These are phyloP conservation scores for Thelonectria blattea DNA, from an alignment of 2,329 filamentous ascomycete genomes.

Conservation along the genomic window DNA sequence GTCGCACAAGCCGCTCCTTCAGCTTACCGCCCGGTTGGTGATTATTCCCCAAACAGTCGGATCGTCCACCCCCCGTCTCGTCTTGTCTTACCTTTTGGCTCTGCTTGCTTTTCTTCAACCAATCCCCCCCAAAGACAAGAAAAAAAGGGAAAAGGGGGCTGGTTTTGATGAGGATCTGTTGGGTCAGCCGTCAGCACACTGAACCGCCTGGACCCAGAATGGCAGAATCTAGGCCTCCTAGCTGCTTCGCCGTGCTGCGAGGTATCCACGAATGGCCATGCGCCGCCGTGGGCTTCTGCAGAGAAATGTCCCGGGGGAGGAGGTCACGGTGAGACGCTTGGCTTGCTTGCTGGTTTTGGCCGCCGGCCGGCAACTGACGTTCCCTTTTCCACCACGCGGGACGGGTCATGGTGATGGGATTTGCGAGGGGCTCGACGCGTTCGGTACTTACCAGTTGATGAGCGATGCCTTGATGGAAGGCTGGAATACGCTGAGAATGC, in stretches of 20 bases:
- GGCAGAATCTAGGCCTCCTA: constrained; percentile 9
- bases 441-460: background rate
- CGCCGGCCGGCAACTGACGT: constrained; percentile 9
- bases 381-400: constrained; percentile 13
- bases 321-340: constrained; percentile 1
- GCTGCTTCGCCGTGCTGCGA: constrained; percentile 13
- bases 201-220: constrained; percentile 16
- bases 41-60: constrained; percentile 5
- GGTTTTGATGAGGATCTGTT: constrained; percentile 1
- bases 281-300: background rate
- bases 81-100: background rate
- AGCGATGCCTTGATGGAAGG: background rate
- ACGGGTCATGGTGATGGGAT: too few species aligned
- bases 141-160: background rate
- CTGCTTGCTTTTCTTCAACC: background rate
- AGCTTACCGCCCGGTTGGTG: constrained; percentile 4
- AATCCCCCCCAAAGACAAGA: constrained; percentile 4
- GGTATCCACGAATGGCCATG: constrained; percentile 7
- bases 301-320: background rate
- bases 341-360: constrained; percentile 2
- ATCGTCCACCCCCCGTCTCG: background rate
- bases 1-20: constrained; percentile 4
- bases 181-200: constrained; percentile 13
- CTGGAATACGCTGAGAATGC: background rate
- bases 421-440: background rate